Evolutionary conservation across 2,329 filamentous ascomycete genomes (phyloP).

Genomic region (Aspergillus fumigatus): DNA sequence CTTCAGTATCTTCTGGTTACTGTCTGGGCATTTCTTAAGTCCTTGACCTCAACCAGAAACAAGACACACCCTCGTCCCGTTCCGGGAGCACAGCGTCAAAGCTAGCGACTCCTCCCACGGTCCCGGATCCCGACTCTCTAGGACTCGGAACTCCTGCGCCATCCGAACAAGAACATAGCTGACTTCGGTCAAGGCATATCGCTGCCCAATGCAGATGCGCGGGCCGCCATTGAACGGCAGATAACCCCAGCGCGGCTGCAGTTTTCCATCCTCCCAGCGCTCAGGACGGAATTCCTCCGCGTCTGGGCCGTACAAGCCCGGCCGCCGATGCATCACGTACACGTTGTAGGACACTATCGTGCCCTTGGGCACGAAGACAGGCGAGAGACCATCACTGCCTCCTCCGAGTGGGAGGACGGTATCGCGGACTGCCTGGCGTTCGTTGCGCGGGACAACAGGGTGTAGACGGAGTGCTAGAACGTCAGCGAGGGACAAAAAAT

Average conservation of each 20-base stretch:
- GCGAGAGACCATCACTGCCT: no score
- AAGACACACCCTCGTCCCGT: not conserved
- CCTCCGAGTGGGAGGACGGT: no score
- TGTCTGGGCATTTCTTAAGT: no score
- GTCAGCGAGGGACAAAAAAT: not conserved
- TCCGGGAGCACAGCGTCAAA: not conserved
- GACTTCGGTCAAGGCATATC: constrained; percentile 6
- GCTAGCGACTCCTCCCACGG: constrained; percentile 6
- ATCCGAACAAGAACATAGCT: constrained; percentile 4
- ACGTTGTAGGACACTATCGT: no score
- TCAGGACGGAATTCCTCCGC: not conserved
- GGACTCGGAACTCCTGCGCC: constrained; percentile 1
- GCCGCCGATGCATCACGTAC: no score
- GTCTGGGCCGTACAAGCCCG: no score
- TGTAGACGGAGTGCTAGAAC: no score
- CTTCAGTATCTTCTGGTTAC: no score
- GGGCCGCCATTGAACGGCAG: constrained; percentile 29
- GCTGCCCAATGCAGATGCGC: constrained; percentile 23
- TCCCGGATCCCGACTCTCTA: constrained; percentile 3
- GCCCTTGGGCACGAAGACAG: no score
- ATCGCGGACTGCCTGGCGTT: no score
- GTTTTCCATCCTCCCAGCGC: constrained; percentile 16
- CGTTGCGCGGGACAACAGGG: no score
- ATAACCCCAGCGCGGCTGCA: constrained; percentile 30
- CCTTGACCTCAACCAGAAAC: not conserved